Conservation (phyloP, 2,329 filamentous ascomycete genomes). For the Teratosphaeria zuluensis region DNA sequence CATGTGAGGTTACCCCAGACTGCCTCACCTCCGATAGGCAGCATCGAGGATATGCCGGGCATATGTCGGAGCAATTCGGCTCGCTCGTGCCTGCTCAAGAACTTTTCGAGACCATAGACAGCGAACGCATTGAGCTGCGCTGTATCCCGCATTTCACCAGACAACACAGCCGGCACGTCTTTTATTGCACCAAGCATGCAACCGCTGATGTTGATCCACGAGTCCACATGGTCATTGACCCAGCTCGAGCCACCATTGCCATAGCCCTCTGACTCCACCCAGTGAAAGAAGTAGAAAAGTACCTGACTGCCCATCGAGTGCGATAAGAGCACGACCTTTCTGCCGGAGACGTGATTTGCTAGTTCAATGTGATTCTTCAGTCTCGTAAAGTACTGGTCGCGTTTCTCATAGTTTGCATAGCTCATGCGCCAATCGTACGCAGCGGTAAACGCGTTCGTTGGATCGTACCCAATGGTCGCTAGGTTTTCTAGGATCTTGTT, state of each 20-base stretch:
- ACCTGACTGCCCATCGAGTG: conserved; percentile 99
- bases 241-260: conserved; percentile 75
- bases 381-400: conserved; percentile 89
- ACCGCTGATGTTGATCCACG: conserved; percentile 96
- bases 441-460: conserved; percentile 60
- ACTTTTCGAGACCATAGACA: conserved; percentile 93
- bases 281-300: conserved; percentile 72
- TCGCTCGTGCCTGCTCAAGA: conserved; percentile 79
- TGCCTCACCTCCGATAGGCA: conserved; percentile 83
- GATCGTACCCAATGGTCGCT: conserved; percentile 91
- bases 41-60: conserved; percentile 94
- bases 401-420: conserved; percentile 77
- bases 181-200: conserved; percentile 96
- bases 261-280: conserved; percentile 68
- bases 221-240: conserved; percentile 83
- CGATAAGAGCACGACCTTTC: conserved; percentile 77
- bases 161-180: conserved; percentile 79
- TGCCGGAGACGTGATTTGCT: conserved; percentile 59
- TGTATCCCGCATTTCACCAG: conserved; percentile 96
- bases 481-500: conserved; percentile 97
- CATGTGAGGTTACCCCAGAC: conserved; percentile 88
- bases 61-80: conserved; percentile 92
- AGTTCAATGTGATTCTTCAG: conserved; percentile 86
- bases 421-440: conserved; percentile 88
- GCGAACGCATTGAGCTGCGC: conserved; percentile 93